phyloP scores from a whole-genome alignment of 768 basidiomycete genomes.

The Hygrophoropsis aurantiaca region DNA sequence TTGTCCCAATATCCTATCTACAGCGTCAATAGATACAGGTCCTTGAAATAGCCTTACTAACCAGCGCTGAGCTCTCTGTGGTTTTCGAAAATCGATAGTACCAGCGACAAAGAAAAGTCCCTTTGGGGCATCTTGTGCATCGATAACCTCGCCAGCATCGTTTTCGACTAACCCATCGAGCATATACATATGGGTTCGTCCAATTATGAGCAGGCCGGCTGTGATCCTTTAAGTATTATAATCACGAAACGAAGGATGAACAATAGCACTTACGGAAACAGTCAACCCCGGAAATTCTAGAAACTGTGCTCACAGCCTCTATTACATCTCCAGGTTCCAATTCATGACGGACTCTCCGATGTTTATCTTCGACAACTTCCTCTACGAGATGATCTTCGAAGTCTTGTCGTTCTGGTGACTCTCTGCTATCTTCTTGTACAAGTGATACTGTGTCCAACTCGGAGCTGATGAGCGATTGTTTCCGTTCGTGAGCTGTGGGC shows the following conservation, averaged over 20 bases:
- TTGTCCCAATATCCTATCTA: slow-evolving; percentile 73
- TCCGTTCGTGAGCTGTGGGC: slow-evolving; percentile 39
- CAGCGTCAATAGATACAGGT: slow-evolving; percentile 1
- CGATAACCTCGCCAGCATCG: slow-evolving; percentile 85
- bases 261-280: slow-evolving; percentile 73
- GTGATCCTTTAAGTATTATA: not conserved
- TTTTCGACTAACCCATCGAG: slow-evolving; percentile 87
- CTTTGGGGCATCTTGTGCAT: slow-evolving; percentile 81
- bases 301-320: slow-evolving; percentile 83
- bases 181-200: slow-evolving; percentile 84
- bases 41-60: slow-evolving; percentile 29
- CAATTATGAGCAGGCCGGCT: slow-evolving; percentile 90
- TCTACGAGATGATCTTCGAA: slow-evolving; percentile 65
- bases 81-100: slow-evolving; percentile 74
- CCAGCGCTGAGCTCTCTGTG: slow-evolving; percentile 84
- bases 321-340: slow-evolving; percentile 89
- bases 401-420: slow-evolving; percentile 73
- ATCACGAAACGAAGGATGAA: not conserved
- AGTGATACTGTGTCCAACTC: slow-evolving; percentile 50
- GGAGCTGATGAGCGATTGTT: slow-evolving; percentile 49
- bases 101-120: slow-evolving; percentile 83
- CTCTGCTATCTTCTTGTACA: slow-evolving; percentile 60
- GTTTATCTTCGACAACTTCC: slow-evolving; percentile 85
- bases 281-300: slow-evolving; percentile 87
- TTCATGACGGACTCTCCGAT: slow-evolving; percentile 82